Percentiles rank a stretch among this genome's conserved stretches.
Evolutionary conservation across 805 yeast genomes (phyloP).

Genomic region (Candida namnaoensis): DNA sequence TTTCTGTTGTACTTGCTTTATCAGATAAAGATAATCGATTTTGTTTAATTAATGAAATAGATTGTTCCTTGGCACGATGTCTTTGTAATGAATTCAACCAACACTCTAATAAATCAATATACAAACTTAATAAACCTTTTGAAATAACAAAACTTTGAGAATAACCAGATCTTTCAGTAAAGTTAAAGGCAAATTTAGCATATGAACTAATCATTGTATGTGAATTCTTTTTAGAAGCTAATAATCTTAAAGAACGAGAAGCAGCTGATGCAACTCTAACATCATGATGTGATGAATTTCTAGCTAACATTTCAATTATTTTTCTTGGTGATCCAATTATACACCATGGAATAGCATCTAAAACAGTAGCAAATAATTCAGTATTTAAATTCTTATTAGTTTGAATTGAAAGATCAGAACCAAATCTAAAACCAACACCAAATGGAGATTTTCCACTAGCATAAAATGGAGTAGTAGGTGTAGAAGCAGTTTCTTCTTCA

Average conservation of each 20-base stretch:
- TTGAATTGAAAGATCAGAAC: constrained; percentile 28
- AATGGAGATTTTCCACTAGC: constrained; percentile 23
- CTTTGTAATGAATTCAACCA: constrained; percentile 68
- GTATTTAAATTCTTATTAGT: constrained; percentile 29
- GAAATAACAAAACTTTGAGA: constrained; percentile 54
- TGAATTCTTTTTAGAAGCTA: constrained; percentile 66
- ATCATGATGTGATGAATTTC: constrained; percentile 67
- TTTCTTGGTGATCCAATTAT: constrained; percentile 48
- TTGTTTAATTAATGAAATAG: constrained; percentile 5
- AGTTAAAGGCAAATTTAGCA: constrained; percentile 72
- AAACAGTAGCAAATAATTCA: constrained; percentile 59
- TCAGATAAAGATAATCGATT: constrained; percentile 12
- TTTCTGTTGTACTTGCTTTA: constrained; percentile 9
- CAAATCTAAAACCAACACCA: constrained; percentile 28
- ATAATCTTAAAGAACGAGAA: constrained; percentile 47
- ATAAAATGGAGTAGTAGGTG: constrained; percentile 26
- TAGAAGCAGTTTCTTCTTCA: constrained; percentile 24
- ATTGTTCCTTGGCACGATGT: constrained; percentile 4
- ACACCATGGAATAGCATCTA: constrained; percentile 73
- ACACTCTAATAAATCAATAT: constrained; percentile 69
- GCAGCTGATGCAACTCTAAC: constrained; percentile 56
- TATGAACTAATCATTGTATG: constrained; percentile 62
- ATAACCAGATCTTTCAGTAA: constrained; percentile 62
- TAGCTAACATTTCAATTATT: constrained; percentile 66
- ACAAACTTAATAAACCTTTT: constrained; percentile 53